Conservation (phyloP, 1,284 basidiomycete genomes). For the Cutaneotrichosporon sp. region DNA sequence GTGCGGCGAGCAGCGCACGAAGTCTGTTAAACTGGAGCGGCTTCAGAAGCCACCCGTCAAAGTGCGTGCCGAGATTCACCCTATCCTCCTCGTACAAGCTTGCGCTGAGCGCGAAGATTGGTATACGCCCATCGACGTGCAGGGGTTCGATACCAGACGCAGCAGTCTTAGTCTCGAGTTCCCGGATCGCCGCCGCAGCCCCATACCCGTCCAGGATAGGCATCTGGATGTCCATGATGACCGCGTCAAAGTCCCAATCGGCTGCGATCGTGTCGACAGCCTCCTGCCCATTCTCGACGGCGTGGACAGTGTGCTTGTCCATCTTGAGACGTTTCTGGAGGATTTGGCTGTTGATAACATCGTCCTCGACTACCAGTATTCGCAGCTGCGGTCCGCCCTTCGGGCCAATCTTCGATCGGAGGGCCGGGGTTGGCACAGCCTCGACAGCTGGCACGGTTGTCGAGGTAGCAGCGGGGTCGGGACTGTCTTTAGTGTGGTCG, state of each 20-base stretch:
- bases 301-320: slow-evolving; percentile 67
- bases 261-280: slow-evolving; percentile 63
- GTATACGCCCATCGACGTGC: slow-evolving; percentile 66
- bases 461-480: neutral
- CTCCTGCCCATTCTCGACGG: slow-evolving; percentile 75
- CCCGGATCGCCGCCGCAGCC: slow-evolving; percentile 67
- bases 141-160: slow-evolving; percentile 24
- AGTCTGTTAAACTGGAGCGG: slow-evolving; percentile 77
- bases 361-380: slow-evolving; percentile 70
- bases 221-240: slow-evolving; percentile 90
- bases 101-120: slow-evolving; percentile 80
- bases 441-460: neutral
- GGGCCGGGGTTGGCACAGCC: neutral
- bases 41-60: slow-evolving; percentile 86
- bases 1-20: slow-evolving; percentile 61
- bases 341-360: slow-evolving; percentile 72
- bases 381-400: slow-evolving; percentile 54
- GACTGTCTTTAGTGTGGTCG: neutral
- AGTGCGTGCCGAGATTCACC: slow-evolving; percentile 62
- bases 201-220: slow-evolving; percentile 77
- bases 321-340: slow-evolving; percentile 67
- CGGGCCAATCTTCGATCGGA: slow-evolving; percentile 15
- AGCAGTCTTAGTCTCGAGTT: slow-evolving; percentile 56
- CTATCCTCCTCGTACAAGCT: slow-evolving; percentile 68
- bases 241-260: slow-evolving; percentile 64